A percentile compares a stretch with the other conserved stretches of the same genome.
Evolutionary conservation across 2,329 filamentous ascomycete species (phyloP).

Genomic region (Reticulascus tulasneorum): DNA sequence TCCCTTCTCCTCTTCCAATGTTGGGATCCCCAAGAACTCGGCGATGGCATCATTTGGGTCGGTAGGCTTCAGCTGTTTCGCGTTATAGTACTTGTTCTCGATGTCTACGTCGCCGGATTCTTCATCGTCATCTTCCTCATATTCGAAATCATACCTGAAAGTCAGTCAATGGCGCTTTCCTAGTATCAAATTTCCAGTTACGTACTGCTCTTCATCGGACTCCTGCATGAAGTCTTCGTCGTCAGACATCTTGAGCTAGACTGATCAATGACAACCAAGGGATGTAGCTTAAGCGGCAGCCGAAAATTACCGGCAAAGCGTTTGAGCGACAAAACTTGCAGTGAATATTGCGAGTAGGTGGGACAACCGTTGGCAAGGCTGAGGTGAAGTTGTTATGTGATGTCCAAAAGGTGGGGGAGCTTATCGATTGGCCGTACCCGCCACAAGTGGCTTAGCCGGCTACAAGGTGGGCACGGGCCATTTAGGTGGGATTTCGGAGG

Average conservation of each 20-base stretch:
- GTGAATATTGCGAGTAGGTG: background rate
- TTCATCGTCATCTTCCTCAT: conserved; percentile 88
- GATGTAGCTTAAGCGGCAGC: no score
- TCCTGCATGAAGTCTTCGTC: conserved; percentile 48
- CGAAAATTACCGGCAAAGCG: no score
- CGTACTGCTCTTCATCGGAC: conserved; percentile 42
- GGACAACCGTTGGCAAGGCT: background rate
- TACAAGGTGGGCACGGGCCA: conserved; percentile 5
- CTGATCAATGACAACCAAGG: no score
- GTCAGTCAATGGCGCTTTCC: conserved; percentile 11
- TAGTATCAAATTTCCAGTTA: background rate
- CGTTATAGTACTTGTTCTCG: conserved; percentile 99
- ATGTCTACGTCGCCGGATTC: conserved; percentile 87
- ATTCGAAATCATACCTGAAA: conserved; percentile 85
- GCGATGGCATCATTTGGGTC: conserved; percentile 85
- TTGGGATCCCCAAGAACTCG: conserved; percentile 86
- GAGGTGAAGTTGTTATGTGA: conserved; percentile 4
- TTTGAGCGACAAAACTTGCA: background rate
- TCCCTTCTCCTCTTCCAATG: conserved; percentile 83
- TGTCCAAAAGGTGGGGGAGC: conserved; percentile 10
- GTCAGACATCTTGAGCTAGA: conserved; percentile 48
- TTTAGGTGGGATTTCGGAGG: conserved; percentile 3
- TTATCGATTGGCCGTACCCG: conserved; percentile 14
- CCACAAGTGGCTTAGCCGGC: background rate
- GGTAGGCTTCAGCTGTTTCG: conserved; percentile 88